These are phyloP conservation scores for Rhodofomes roseus DNA, from an alignment of 1,284 basidiomycete species.

Conservation along the genomic window DNA sequence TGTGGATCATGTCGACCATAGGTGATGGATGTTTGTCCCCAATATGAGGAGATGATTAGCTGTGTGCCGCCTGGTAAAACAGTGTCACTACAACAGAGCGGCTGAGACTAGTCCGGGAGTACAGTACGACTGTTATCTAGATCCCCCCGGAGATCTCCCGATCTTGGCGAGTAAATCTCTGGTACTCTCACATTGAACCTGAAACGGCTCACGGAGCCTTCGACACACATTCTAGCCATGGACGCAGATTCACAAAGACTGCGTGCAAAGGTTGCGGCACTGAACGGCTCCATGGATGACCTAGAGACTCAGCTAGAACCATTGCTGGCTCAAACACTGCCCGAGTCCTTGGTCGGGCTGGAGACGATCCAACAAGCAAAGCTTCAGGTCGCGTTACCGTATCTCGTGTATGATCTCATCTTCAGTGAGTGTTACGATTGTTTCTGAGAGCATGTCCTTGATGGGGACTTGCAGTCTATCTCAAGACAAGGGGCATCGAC, in stretches of 20 bases:
- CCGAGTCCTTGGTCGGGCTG: slow-evolving; percentile 59
- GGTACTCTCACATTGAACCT: too few relatives aligned
- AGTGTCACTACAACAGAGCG: too few relatives aligned
- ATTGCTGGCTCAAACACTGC: slow-evolving; percentile 58
- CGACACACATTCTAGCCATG: slow-evolving; percentile 19
- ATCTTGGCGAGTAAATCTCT: too few relatives aligned
- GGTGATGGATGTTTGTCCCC: too few relatives aligned
- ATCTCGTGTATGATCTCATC: slow-evolving; percentile 79
- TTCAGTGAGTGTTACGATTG: slow-evolving; percentile 68
- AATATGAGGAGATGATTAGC: too few relatives aligned
- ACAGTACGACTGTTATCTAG: too few relatives aligned
- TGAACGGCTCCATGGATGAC: slow-evolving; percentile 57
- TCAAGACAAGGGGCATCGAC: slow-evolving; percentile 73
- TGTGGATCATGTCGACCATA: too few relatives aligned
- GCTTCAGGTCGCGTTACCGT: slow-evolving; percentile 68
- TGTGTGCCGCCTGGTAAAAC: too few relatives aligned
- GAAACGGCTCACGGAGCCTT: too few relatives aligned
- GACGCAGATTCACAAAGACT: slow-evolving; percentile 51
- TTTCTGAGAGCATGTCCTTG: neutral
- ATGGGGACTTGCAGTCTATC: slow-evolving; percentile 52
- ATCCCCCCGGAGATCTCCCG: too few relatives aligned
- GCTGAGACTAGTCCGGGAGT: too few relatives aligned
- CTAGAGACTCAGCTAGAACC: slow-evolving; percentile 63
- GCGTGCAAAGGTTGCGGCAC: slow-evolving; percentile 46
- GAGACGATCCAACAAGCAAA: slow-evolving; percentile 79